phyloP scores from a whole-genome alignment of 345 rosid genomes.

The Salix koriyanagi region DNA sequence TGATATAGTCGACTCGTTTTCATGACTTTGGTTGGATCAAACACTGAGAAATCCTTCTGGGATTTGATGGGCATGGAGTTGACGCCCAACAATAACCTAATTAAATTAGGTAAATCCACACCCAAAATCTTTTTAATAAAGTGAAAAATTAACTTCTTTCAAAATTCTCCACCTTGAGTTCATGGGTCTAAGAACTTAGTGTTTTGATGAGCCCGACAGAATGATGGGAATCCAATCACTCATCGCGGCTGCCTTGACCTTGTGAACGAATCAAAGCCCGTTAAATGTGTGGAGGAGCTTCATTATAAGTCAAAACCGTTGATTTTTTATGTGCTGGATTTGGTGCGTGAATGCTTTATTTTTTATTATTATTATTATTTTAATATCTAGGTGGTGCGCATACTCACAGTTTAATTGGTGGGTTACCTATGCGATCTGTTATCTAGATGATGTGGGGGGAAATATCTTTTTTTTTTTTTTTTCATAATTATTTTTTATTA shows the following conservation, averaged over 20 bases:
- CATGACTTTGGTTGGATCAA: background rate
- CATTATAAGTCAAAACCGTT: background rate
- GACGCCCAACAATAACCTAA: conserved; percentile 4
- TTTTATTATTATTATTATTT: no score
- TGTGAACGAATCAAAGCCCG: background rate
- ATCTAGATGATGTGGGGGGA: no score
- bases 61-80: background rate
- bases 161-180: background rate
- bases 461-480: no score
- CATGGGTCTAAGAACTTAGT: background rate
- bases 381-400: no score
- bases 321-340: background rate
- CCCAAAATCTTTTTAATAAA: background rate
- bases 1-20: background rate
- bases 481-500: no score
- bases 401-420: no score
- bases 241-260: background rate
- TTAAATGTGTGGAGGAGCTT: background rate
- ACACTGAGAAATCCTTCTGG: no score
- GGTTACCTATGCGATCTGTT: no score
- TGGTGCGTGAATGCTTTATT: background rate
- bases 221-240: background rate
- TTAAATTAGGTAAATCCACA: background rate
- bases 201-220: background rate
- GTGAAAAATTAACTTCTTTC: background rate